phyloP scores from a whole-genome alignment of 1,284 basidiomycete species.

The Sporisorium scitamineum region DNA sequence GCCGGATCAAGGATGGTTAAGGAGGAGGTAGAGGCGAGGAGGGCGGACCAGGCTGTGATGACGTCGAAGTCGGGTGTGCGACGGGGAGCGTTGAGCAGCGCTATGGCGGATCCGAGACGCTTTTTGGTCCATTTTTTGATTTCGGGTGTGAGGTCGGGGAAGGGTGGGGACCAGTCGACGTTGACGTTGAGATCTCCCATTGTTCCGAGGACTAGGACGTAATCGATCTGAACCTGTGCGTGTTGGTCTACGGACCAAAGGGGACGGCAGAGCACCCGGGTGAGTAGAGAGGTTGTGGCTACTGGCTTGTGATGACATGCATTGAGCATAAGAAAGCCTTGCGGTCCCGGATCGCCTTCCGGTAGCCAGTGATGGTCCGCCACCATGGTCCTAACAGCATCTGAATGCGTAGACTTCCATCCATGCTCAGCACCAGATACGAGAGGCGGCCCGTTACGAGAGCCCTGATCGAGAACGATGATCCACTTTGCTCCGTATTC shows the following conservation, averaged over 20 bases:
- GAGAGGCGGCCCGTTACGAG: constrained; percentile 46
- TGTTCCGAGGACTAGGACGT: constrained; percentile 55
- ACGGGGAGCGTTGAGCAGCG: constrained; percentile 55
- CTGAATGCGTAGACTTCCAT: constrained; percentile 23
- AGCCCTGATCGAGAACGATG: constrained; percentile 60
- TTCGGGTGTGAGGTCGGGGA: constrained; percentile 48
- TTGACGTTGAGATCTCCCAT: constrained; percentile 56
- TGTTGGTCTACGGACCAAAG: constrained; percentile 22
- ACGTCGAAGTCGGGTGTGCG: constrained; percentile 53
- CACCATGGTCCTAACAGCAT: constrained; percentile 43
- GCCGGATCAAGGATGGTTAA: constrained; percentile 44
- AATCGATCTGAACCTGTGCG: constrained; percentile 44
- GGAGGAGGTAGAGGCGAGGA: constrained; percentile 33
- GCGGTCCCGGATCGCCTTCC: constrained; percentile 28
- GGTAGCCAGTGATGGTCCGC: constrained; percentile 56
- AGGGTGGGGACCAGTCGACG: constrained; percentile 55
- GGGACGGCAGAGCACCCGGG: constrained; percentile 53
- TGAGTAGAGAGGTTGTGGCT: constrained; percentile 48
- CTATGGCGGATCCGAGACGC: constrained; percentile 46
- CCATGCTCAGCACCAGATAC: constrained; percentile 49
- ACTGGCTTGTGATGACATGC: constrained; percentile 53
- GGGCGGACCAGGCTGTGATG: constrained; percentile 40
- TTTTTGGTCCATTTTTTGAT: constrained; percentile 58
- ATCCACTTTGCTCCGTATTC: constrained; percentile 44
- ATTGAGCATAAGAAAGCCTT: constrained; percentile 55